Base-by-base conservation (phyloP, 1,139 yeast species). In the Lodderomyces orthopsilosis region DNA sequence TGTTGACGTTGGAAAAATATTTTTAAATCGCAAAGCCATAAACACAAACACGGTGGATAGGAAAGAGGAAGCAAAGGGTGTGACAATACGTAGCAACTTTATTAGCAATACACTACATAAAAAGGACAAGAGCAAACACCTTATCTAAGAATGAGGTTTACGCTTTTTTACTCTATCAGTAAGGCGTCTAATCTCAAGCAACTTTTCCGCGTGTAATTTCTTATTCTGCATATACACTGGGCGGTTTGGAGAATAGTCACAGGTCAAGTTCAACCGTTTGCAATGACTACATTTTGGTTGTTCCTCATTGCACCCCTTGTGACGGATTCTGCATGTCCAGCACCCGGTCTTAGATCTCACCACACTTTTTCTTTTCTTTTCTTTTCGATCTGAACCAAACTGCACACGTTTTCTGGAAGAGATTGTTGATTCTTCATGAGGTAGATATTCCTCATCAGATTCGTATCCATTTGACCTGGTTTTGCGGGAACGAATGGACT, bases 281-380 rank as follows among this genome's bases (percentile, higher is more conserved):
- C 89, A 82, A 51, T 79, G 81, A 12, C 61, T 57, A 55, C 89
- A 82, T 9, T 48, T 53, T 1, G 87, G 86, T 49, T 65, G 72
- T 49, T 80, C 81, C 54, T 81, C 86, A 0, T 83, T 72, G 52
- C 89, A 82, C 46, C 82, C 74, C 55, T 82, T 82, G 54, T 82
- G 81, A 39, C 89, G 71, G 19, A 81, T 62, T 46, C 88, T 58
- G 55, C 88, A 82, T 5, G 84, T 82, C 87, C 87, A 82, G 53
- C 88, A 82, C 0, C 88, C 88, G 32, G 65, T 68, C 49, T 75
- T 75, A 1, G 84, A 79, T 13, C 40, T 37, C 12, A 15, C 19
- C 6, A 30, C 15, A 5, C 7, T 5, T n/a, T 13, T 14, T 30
- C 19, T 30, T n/a, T 30, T 30, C 19, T 15, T 30, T 30, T 12